phyloP scores from a whole-genome alignment of 1,284 basidiomycete species.

The Thelephora terrestris region DNA sequence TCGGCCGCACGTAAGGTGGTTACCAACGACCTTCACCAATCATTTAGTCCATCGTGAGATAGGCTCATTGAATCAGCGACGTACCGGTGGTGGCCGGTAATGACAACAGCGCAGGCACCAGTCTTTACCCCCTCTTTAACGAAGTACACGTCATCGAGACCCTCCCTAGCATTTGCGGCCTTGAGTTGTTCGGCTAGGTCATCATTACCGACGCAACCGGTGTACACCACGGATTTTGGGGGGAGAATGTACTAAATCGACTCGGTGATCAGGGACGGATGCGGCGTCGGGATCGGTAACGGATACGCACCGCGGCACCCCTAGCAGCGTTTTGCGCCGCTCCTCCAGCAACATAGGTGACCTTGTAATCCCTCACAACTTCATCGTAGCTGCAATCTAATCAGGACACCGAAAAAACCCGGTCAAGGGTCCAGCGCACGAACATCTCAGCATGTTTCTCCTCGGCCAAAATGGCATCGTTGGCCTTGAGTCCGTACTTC shows the following conservation, averaged over 20 bases:
- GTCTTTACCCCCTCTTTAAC: slow-evolving; percentile 84
- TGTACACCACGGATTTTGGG: slow-evolving; percentile 86
- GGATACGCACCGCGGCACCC: slow-evolving; percentile 80
- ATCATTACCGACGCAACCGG: slow-evolving; percentile 92
- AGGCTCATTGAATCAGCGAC: slow-evolving; percentile 8
- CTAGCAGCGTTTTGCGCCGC: slow-evolving; percentile 96
- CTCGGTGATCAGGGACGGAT: slow-evolving; percentile 3
- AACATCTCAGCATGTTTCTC: slow-evolving; percentile 83
- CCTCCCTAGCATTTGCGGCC: slow-evolving; percentile 90
- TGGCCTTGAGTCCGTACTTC: slow-evolving; percentile 90
- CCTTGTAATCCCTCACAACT: slow-evolving; percentile 66
- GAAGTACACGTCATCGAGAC: slow-evolving; percentile 83
- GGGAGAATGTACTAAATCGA: slow-evolving; percentile 75
- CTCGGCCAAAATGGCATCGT: slow-evolving; percentile 95
- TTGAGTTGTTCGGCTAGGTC: slow-evolving; percentile 84
- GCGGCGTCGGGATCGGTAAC: not conserved
- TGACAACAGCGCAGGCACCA: slow-evolving; percentile 93
- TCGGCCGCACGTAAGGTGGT: slow-evolving; percentile 89
- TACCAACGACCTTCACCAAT: slow-evolving; percentile 65
- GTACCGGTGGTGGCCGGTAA: slow-evolving; percentile 88
- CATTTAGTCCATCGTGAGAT: too few relatives aligned
- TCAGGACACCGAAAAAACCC: not conserved
- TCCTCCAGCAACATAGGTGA: slow-evolving; percentile 94
- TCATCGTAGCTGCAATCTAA: slow-evolving; percentile 69
- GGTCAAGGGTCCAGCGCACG: slow-evolving; percentile 16